Percentiles rank a stretch among this genome's conserved stretches.
phyloP scores from a whole-genome alignment of 331 rosid genomes.

The Prunus yedoensis region DNA sequence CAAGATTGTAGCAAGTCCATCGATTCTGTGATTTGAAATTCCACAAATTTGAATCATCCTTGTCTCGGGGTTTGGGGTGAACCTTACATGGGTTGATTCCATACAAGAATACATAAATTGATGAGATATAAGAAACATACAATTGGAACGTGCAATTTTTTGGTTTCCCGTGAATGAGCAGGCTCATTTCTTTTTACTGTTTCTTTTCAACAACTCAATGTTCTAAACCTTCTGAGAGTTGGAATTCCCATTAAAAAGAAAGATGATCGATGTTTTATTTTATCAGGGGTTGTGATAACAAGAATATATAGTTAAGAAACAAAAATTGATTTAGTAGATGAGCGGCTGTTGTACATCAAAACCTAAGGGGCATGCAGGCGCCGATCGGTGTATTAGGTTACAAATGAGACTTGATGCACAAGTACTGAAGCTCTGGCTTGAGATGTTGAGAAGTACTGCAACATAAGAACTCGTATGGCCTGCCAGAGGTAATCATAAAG shows the following conservation, averaged over 20 bases:
- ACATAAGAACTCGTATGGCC: slow-evolving; percentile 40
- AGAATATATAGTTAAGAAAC: slow-evolving; percentile 13
- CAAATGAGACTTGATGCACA: slow-evolving; percentile 26
- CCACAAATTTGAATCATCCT: too few relatives aligned
- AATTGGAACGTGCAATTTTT: neutral
- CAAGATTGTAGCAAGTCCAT: too few relatives aligned
- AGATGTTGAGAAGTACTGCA: slow-evolving; percentile 28
- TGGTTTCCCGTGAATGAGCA: neutral
- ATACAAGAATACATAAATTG: too few relatives aligned
- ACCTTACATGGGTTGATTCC: too few relatives aligned
- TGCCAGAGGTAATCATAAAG: slow-evolving; percentile 31
- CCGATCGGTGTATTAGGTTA: slow-evolving; percentile 21
- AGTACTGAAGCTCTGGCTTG: slow-evolving; percentile 26
- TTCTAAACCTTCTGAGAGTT: slow-evolving; percentile 19
- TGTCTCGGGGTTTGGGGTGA: too few relatives aligned
- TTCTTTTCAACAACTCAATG: slow-evolving; percentile 18
- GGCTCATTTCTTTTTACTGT: neutral
- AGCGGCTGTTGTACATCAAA: slow-evolving; percentile 33
- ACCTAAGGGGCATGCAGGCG: slow-evolving; percentile 30
- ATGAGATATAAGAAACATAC: neutral
- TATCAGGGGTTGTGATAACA: slow-evolving; percentile 5
- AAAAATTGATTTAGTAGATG: slow-evolving; percentile 44
- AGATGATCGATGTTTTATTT: slow-evolving; percentile 18
- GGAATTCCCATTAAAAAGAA: slow-evolving; percentile 2
- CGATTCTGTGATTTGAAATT: too few relatives aligned